Percentiles rank a stretch among this genome's conserved stretches.
Conservation (phyloP, 495 filamentous ascomycete species). For the Podospora pseudocomata region DNA sequence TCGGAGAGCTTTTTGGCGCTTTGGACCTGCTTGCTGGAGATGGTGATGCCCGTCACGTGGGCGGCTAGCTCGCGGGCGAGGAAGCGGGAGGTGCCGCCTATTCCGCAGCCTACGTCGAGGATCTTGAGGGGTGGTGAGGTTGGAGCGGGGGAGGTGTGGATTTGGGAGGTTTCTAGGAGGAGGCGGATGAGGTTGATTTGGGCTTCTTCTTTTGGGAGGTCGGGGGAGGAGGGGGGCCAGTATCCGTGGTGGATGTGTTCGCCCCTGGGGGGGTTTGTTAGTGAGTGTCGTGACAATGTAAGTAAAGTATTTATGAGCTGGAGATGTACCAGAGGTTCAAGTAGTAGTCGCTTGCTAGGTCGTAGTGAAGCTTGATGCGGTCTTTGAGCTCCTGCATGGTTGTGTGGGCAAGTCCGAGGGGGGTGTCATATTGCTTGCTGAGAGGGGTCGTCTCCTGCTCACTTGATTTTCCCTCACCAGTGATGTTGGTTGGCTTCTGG, state of each 20-base stretch:
- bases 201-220: conserved; percentile 48
- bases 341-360: conserved; percentile 55
- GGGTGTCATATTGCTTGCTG: conserved; percentile 48
- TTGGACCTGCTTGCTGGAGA: conserved; percentile 53
- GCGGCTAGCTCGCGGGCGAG: conserved; percentile 46
- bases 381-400: conserved; percentile 55
- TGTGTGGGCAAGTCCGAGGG: conserved; percentile 46
- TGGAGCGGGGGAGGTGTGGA: conserved; percentile 16
- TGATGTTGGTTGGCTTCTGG: background rate
- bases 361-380: conserved; percentile 56
- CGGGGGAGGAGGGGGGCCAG: conserved; percentile 41
- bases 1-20: conserved; percentile 42
- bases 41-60: conserved; percentile 54
- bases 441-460: conserved; percentile 29
- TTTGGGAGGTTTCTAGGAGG: conserved; percentile 43
- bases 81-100: conserved; percentile 54
- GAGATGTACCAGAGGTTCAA: conserved; percentile 45
- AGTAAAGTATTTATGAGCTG: background rate
- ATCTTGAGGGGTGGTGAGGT: conserved; percentile 25
- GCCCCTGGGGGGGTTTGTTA: conserved; percentile 40
- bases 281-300: background rate
- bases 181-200: conserved; percentile 50
- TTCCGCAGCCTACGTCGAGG: conserved; percentile 55
- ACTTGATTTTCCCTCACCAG: conserved; percentile 18
- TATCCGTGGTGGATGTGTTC: conserved; percentile 60